A percentile compares a stretch with the other conserved stretches of the same genome.
phyloP scores from a whole-genome alignment of 805 yeast species.

The Pichia occidentalis region DNA sequence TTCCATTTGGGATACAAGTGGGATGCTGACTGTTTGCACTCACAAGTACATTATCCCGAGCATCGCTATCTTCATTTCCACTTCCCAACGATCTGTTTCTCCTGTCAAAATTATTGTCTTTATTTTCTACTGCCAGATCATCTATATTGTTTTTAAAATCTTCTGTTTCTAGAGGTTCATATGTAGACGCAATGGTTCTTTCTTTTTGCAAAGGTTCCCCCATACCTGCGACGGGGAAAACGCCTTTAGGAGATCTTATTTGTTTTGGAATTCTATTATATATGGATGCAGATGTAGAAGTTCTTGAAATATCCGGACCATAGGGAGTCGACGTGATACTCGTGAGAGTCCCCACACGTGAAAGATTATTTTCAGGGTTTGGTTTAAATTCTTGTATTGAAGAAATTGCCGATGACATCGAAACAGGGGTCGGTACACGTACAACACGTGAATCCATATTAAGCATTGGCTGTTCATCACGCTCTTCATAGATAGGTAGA shows the following conservation, averaged over 20 bases:
- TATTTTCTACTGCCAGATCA: conserved; percentile 15
- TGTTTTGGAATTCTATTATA: conserved; percentile 6
- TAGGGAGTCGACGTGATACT: background rate
- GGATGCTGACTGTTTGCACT: no score
- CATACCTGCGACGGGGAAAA: conserved; percentile 77
- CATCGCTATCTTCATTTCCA: no score
- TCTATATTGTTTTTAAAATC: conserved; percentile 12
- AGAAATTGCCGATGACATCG: no score
- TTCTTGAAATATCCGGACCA: conserved; percentile 1
- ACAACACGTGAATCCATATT: conserved; percentile 76
- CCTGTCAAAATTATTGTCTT: conserved; percentile 23
- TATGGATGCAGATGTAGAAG: conserved; percentile 3
- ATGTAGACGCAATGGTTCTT: conserved; percentile 46
- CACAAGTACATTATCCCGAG: no score
- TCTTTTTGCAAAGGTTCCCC: conserved; percentile 56
- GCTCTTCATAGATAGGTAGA: conserved; percentile 61
- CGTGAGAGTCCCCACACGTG: conserved; percentile 4
- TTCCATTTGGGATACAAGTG: no score
- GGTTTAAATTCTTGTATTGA: conserved; percentile 15
- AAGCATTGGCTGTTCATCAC: conserved; percentile 76
- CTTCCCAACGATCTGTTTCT: no score
- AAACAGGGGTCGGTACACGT: conserved; percentile 25
- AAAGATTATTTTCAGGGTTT: conserved; percentile 14
- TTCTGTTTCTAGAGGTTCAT: conserved; percentile 8
- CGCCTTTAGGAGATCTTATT: conserved; percentile 61